Evolutionary conservation across 306 rosid species (phyloP).

Genomic region (Fagus crenata): DNA sequence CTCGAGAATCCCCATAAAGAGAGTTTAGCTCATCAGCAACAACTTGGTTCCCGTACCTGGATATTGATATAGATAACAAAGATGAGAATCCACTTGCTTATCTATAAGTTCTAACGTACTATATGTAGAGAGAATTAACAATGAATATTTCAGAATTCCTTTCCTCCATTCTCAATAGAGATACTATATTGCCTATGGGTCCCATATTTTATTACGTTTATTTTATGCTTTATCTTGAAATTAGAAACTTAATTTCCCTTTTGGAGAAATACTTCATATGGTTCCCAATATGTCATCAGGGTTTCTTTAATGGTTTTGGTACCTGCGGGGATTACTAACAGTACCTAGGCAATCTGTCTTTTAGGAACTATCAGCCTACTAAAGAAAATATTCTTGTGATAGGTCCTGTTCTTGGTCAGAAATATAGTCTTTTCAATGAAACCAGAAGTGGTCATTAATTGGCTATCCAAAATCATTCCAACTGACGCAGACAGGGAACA

Average conservation of each 20-base stretch:
- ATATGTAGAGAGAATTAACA: background rate
- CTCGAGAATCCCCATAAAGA: slow-evolving; percentile 76
- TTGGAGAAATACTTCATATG: background rate
- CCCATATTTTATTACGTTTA: background rate
- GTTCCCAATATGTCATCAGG: no score
- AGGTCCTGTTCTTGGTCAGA: no score
- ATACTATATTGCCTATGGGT: background rate
- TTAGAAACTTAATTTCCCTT: background rate
- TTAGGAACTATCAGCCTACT: no score
- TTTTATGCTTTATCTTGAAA: background rate
- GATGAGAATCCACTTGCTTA: slow-evolving; percentile 17
- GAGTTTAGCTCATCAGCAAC: slow-evolving; percentile 66
- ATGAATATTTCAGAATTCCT: background rate
- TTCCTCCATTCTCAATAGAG: background rate
- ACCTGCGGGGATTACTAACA: no score
- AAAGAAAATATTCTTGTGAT: no score
- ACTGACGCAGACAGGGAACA: background rate
- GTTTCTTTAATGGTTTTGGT: no score
- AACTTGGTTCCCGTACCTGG: slow-evolving; percentile 84
- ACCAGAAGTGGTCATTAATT: no score
- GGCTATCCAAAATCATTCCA: background rate
- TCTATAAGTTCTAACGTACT: background rate
- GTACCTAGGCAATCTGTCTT: no score
- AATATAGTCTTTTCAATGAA: no score
- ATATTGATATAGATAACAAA: slow-evolving; percentile 30